Evolutionary conservation across 140 eudicot species (phyloP).

Genomic region (Oenanthe javanica): DNA sequence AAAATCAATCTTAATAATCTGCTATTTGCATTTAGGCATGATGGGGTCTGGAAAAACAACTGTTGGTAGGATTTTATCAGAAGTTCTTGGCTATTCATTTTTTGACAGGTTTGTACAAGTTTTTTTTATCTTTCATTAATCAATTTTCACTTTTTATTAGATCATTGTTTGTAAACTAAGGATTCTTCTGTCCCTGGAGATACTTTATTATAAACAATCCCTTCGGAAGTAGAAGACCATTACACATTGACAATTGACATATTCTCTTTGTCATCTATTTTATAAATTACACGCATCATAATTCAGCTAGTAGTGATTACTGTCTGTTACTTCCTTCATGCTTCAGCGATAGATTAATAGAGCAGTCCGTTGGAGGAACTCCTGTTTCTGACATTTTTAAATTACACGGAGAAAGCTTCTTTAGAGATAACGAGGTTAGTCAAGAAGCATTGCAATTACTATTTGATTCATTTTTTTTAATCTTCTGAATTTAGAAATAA

Average conservation of each 20-base stretch:
- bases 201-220: background rate
- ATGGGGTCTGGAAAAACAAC: constrained; percentile 99
- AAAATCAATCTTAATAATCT: background rate
- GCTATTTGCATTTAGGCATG: constrained; percentile 58
- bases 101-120: constrained; percentile 58
- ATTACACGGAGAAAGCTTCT: constrained; percentile 70
- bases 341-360: constrained; percentile 76
- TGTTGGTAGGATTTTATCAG: constrained; percentile 72
- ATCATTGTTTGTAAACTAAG: background rate
- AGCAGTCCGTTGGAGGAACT: constrained; percentile 57
- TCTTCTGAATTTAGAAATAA: background rate
- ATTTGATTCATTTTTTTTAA: background rate
- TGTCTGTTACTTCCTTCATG: constrained; percentile 13
- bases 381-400: constrained; percentile 87
- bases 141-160: background rate
- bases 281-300: background rate
- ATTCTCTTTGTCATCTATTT: background rate
- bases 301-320: background rate
- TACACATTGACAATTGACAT: background rate
- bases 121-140: background rate
- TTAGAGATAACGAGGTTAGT: constrained; percentile 84
- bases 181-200: background rate
- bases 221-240: background rate
- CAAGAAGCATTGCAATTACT: background rate
- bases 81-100: constrained; percentile 77